These are phyloP conservation scores for Ceratonia siliqua DNA, from an alignment of 306 rosid genomes.

Conservation along the genomic window DNA sequence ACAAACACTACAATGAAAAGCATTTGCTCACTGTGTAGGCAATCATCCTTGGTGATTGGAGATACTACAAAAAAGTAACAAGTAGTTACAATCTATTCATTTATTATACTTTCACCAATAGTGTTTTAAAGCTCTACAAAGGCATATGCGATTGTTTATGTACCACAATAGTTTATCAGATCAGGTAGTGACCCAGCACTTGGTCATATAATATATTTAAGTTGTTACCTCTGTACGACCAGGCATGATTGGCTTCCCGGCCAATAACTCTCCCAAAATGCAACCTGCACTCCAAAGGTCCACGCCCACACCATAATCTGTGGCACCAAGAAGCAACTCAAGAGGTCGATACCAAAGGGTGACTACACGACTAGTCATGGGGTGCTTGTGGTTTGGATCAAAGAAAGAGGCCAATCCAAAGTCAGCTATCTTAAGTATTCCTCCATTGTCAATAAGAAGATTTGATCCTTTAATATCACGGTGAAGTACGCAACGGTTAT, in stretches of 20 bases:
- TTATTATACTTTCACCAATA: no score
- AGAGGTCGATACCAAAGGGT: slow-evolving; percentile 98
- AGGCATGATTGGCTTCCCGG: slow-evolving; percentile 97
- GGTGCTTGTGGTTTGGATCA: slow-evolving; percentile 79
- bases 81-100: no score
- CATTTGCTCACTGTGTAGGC: no score
- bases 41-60: no score
- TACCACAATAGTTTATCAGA: no score
- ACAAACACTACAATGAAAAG: no score
- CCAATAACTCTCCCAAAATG: slow-evolving; percentile 89
- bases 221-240: slow-evolving; percentile 92
- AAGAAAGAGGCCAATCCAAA: slow-evolving; percentile 86
- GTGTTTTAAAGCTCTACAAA: no score
- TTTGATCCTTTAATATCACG: slow-evolving; percentile 98
- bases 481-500: slow-evolving; percentile 73
- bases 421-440: slow-evolving; percentile 88
- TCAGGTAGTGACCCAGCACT: no score
- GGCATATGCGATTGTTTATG: no score
- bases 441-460: slow-evolving; percentile 84
- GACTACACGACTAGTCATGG: slow-evolving; percentile 96
- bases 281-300: slow-evolving; percentile 99
- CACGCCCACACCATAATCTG: slow-evolving; percentile 80
- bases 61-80: no score
- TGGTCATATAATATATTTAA: slow-evolving; percentile 16
- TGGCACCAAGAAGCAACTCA: slow-evolving; percentile 93